phyloP scores from a whole-genome alignment of 805 yeast species.

The Teunomyces barrocoloradensis region DNA sequence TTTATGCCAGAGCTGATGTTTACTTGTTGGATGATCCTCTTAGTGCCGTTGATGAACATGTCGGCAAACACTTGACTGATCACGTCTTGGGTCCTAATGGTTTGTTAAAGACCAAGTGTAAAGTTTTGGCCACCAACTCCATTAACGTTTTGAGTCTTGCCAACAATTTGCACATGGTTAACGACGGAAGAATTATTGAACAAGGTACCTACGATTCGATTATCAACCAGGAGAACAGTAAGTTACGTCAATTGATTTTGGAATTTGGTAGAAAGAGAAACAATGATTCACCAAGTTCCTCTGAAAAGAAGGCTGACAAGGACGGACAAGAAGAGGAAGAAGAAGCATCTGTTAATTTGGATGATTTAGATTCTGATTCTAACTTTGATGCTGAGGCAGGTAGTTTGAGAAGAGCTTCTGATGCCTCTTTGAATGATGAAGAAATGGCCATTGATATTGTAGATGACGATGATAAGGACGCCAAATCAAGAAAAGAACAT shows the following conservation, averaged over 20 bases:
- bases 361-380: constrained; percentile 27
- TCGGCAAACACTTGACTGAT: constrained; percentile 79
- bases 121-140: constrained; percentile 81
- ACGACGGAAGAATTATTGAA: constrained; percentile 66
- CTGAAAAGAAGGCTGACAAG: constrained; percentile 13
- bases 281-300: constrained; percentile 11
- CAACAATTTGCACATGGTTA: constrained; percentile 62
- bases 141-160: constrained; percentile 80
- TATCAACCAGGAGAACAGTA: constrained; percentile 43
- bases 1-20: constrained; percentile 89
- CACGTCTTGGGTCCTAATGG: constrained; percentile 84
- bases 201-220: constrained; percentile 61
- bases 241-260: constrained; percentile 50
- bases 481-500: constrained; percentile 61
- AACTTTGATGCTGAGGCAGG: constrained; percentile 22
- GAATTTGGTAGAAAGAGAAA: constrained; percentile 58
- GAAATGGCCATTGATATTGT: constrained; percentile 38
- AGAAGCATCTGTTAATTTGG: constrained; percentile 20
- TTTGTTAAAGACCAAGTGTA: constrained; percentile 68
- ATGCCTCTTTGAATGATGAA: constrained; percentile 40
- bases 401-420: constrained; percentile 62
- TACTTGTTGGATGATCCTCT: constrained; percentile 89
- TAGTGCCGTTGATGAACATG: constrained; percentile 98
- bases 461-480: constrained; percentile 34
- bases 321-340: constrained; percentile 10